These are phyloP conservation scores for Kingdonia uniflora DNA, from an alignment of 164 flowering plant genomes.

Conservation along the genomic window DNA sequence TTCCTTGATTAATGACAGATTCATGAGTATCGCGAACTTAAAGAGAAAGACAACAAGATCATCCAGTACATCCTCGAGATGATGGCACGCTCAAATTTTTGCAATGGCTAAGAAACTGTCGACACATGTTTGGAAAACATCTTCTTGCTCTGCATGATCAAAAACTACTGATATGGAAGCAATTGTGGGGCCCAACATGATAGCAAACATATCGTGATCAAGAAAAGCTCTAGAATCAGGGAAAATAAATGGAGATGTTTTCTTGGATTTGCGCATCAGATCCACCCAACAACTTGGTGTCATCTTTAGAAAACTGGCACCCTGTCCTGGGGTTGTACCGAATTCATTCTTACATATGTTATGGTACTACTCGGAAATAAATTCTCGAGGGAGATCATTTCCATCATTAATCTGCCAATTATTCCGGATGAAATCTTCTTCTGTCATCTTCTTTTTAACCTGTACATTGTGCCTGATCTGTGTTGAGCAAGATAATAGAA, in stretches of 20 bases:
- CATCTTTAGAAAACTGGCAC: slow-evolving; percentile 25
- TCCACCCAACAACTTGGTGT: slow-evolving; percentile 32
- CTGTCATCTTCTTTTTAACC: slow-evolving; percentile 44
- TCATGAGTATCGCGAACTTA: slow-evolving; percentile 29
- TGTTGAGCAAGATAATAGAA: slow-evolving; percentile 38
- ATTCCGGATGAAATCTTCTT: slow-evolving; percentile 38
- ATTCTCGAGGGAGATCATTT: slow-evolving; percentile 33
- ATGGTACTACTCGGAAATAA: slow-evolving; percentile 27
- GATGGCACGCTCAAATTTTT: slow-evolving; percentile 33
- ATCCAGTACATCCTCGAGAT: slow-evolving; percentile 33
- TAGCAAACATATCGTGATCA: slow-evolving; percentile 35
- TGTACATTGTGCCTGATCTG: slow-evolving; percentile 38
- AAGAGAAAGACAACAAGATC: slow-evolving; percentile 33
- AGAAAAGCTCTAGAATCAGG: slow-evolving; percentile 23
- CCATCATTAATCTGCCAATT: slow-evolving; percentile 39
- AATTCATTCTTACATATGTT: slow-evolving; percentile 38
- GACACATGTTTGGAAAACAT: slow-evolving; percentile 25
- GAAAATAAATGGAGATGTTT: slow-evolving; percentile 27
- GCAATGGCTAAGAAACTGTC: slow-evolving; percentile 37
- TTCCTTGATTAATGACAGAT: slow-evolving; percentile 24
- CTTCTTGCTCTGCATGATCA: slow-evolving; percentile 31
- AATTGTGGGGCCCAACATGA: slow-evolving; percentile 36
- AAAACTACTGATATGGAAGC: slow-evolving; percentile 37
- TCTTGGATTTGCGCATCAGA: slow-evolving; percentile 26
- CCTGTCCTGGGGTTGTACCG: slow-evolving; percentile 24